These are phyloP conservation scores for Pachyrhizus erosus DNA, from an alignment of 306 rosid genomes.

Conservation along the genomic window DNA sequence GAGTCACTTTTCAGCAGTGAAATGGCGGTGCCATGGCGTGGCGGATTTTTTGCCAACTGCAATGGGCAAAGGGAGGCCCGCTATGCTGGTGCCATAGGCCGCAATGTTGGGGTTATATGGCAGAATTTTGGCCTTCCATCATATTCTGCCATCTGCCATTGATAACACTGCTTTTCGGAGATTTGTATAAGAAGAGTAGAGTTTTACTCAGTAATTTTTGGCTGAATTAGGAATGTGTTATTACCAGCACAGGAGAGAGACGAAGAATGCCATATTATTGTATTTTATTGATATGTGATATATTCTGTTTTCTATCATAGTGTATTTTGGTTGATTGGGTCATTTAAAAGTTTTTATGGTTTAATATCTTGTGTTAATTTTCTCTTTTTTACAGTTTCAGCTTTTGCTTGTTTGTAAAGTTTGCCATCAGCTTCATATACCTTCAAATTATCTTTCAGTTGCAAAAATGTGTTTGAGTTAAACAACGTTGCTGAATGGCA, in stretches of 20 bases:
- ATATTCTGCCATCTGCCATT: too few species aligned
- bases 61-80: too few species aligned
- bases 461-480: not conserved
- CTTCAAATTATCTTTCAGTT: not conserved
- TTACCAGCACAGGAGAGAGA: not conserved
- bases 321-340: slow-evolving; percentile 14
- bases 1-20: not conserved
- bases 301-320: slow-evolving; percentile 11
- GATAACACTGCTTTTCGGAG: slow-evolving; percentile 8
- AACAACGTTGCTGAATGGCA: not conserved
- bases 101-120: too few species aligned
- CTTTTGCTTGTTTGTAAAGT: not conserved
- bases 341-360: slow-evolving; percentile 2
- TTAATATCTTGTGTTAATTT: slow-evolving; percentile 3
- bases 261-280: not conserved
- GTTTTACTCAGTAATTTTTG: not conserved
- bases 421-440: not conserved
- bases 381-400: not conserved
- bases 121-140: too few species aligned
- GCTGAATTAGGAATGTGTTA: not conserved
- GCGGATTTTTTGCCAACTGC: too few species aligned
- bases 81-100: too few species aligned
- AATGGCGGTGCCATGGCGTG: too few species aligned
- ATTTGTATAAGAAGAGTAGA: not conserved
- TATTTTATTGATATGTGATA: not conserved